phyloP scores from a whole-genome alignment of 306 rosid species.

The Casuarina equisetifolia region DNA sequence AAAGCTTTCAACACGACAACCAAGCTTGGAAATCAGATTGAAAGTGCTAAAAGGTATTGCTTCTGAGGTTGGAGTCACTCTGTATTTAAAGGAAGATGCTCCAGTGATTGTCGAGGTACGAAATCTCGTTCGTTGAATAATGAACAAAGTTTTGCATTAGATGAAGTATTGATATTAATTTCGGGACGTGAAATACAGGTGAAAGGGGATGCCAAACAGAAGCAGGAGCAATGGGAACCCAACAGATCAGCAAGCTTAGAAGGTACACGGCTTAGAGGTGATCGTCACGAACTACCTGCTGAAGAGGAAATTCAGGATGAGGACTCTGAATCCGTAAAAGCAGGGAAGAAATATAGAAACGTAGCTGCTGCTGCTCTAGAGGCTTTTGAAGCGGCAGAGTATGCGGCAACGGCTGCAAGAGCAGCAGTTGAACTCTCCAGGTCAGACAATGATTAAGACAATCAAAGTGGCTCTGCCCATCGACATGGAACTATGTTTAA shows the following conservation, averaged over 20 bases:
- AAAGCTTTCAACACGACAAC: slow-evolving; percentile 40
- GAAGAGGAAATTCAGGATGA: slow-evolving; percentile 14
- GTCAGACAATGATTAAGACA: slow-evolving; percentile 6
- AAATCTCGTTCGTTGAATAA: not conserved
- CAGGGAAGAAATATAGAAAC: slow-evolving; percentile 33
- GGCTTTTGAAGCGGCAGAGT: slow-evolving; percentile 39
- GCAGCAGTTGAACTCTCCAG: slow-evolving; percentile 32
- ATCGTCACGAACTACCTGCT: slow-evolving; percentile 10
- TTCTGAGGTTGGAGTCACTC: slow-evolving; percentile 45
- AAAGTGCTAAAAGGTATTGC: slow-evolving; percentile 48
- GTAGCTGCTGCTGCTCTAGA: slow-evolving; percentile 36
- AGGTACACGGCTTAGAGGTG: slow-evolving; percentile 23
- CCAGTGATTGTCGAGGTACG: slow-evolving; percentile 31
- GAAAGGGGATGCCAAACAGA: slow-evolving; percentile 25
- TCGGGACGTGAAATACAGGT: slow-evolving; percentile 33
- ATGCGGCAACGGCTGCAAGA: slow-evolving; percentile 26
- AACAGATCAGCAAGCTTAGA: slow-evolving; percentile 3
- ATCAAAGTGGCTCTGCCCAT: slow-evolving; percentile 8
- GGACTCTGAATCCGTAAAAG: slow-evolving; percentile 28
- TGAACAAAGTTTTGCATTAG: slow-evolving; percentile 5
- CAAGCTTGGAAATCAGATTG: slow-evolving; percentile 40
- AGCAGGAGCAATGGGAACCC: slow-evolving; percentile 25
- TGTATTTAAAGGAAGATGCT: slow-evolving; percentile 42
- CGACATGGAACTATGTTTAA: slow-evolving; percentile 2
- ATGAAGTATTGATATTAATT: slow-evolving; percentile 11